A percentile compares a stretch with the other conserved stretches of the same genome.
phyloP scores from a whole-genome alignment of 768 basidiomycete genomes.

The Collybiopsis confluens region DNA sequence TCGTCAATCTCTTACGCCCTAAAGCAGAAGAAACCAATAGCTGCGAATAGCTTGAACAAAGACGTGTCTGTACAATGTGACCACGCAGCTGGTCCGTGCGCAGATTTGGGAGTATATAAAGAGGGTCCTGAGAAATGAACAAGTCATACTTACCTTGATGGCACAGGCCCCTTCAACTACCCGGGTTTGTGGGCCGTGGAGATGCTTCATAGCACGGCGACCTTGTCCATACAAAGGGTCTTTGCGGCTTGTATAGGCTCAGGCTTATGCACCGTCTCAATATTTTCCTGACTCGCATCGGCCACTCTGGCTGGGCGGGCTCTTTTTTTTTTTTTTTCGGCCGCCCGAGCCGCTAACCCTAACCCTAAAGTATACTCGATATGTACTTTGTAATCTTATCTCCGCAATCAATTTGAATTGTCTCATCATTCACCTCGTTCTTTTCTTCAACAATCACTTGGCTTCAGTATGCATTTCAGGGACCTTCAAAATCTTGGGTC shows the following conservation, averaged over 20 bases:
- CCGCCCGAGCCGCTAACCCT: slow-evolving; percentile 35
- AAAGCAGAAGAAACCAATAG: too few relatives aligned
- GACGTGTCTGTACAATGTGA: too few relatives aligned
- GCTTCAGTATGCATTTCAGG: too few relatives aligned
- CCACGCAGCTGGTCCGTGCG: too few relatives aligned
- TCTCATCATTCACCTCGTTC: too few relatives aligned
- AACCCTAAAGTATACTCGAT: slow-evolving; percentile 28
- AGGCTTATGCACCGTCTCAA: slow-evolving; percentile 75
- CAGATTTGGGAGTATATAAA: slow-evolving; percentile 25
- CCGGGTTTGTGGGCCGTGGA: slow-evolving; percentile 54
- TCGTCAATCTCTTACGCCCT: too few relatives aligned
- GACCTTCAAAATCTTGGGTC: too few relatives aligned
- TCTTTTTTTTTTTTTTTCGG: slow-evolving; percentile 37
- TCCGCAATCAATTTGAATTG: too few relatives aligned
- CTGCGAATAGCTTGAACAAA: too few relatives aligned
- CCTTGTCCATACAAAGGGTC: slow-evolving; percentile 61
- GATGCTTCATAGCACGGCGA: slow-evolving; percentile 68
- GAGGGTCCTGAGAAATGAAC: background rate
- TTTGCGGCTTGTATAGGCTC: slow-evolving; percentile 60
- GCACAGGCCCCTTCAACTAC: slow-evolving; percentile 50
- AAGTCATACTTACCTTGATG: slow-evolving; percentile 65
- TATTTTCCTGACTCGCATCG: slow-evolving; percentile 73
- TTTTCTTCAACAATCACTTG: too few relatives aligned
- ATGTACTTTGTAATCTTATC: too few relatives aligned
- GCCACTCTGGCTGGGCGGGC: slow-evolving; percentile 62